These are phyloP conservation scores for Nigrospora oryzae DNA, from an alignment of 2,329 filamentous ascomycete species.

Conservation along the genomic window DNA sequence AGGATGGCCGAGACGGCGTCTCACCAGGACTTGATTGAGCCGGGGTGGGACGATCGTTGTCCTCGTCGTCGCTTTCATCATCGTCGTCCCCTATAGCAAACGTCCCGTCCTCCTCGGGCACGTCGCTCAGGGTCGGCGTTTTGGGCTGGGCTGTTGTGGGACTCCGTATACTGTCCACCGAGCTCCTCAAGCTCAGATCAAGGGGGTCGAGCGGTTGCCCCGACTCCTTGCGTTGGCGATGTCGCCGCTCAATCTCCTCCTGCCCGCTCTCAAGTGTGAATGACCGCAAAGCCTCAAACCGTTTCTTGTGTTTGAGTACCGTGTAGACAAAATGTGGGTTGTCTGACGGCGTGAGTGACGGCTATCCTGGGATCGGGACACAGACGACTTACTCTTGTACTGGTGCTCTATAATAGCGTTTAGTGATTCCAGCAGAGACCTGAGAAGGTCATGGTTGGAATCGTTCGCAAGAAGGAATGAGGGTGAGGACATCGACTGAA, in stretches of 20 bases:
- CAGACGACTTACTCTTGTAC: slow-evolving; percentile 53
- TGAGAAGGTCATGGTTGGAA: slow-evolving; percentile 73
- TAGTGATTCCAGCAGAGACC: slow-evolving; percentile 78
- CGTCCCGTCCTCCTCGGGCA: slow-evolving; percentile 69
- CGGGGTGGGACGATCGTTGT: slow-evolving; percentile 45
- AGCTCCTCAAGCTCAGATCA: slow-evolving; percentile 45
- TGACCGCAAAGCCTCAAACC: slow-evolving; percentile 74
- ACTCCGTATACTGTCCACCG: slow-evolving; percentile 59
- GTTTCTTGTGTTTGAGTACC: slow-evolving; percentile 69
- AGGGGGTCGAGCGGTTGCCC: slow-evolving; percentile 38
- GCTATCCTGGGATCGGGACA: background rate
- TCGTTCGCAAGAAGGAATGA: slow-evolving; percentile 91
- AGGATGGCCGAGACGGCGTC: slow-evolving; percentile 56
- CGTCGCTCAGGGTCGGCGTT: slow-evolving; percentile 51
- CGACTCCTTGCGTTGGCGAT: slow-evolving; percentile 60
- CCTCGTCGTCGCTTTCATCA: slow-evolving; percentile 40
- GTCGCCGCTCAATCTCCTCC: slow-evolving; percentile 79
- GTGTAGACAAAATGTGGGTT: slow-evolving; percentile 77
- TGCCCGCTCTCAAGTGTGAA: slow-evolving; percentile 91
- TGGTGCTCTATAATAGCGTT: slow-evolving; percentile 88
- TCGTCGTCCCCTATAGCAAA: slow-evolving; percentile 90
- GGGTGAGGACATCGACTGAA: slow-evolving; percentile 86
- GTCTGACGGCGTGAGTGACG: slow-evolving; percentile 33
- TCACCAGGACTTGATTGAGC: slow-evolving; percentile 57
- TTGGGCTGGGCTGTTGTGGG: slow-evolving; percentile 46